Percentiles rank a stretch among this genome's conserved stretches.
These are phyloP conservation scores for Plasmodium adleri DNA, from an alignment of 169 alveolate genomes.

Conservation along the genomic window DNA sequence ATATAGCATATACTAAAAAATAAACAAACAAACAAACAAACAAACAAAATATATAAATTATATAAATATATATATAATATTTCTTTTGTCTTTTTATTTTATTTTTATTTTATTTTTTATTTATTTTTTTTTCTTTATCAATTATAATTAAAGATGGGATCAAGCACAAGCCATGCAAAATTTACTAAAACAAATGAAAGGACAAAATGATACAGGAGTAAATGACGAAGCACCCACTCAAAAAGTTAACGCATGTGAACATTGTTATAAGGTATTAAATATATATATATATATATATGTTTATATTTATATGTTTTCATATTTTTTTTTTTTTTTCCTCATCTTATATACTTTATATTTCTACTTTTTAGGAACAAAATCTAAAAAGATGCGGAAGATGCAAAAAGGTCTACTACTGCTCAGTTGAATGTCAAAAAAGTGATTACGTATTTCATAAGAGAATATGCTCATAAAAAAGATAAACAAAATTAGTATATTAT, in stretches of 20 bases:
- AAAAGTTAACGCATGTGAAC: conserved; percentile 45
- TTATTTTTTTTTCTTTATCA: neutral
- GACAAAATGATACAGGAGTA: conserved; percentile 43
- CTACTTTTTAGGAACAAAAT: conserved; percentile 36
- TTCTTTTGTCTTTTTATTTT: neutral
- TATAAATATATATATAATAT: neutral
- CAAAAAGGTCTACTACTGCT: conserved; percentile 90
- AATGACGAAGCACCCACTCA: conserved; percentile 6
- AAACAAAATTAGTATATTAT: too few species aligned
- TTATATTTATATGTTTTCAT: neutral
- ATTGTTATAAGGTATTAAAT: conserved; percentile 48
- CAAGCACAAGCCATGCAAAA: conserved; percentile 77
- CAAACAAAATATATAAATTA: neutral
- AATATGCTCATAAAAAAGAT: conserved; percentile 79
- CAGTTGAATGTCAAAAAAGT: conserved; percentile 88
- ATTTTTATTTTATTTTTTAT: conserved; percentile 3
- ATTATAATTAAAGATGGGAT: conserved; percentile 32
- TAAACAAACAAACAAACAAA: neutral
- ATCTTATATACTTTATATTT: conserved; percentile 3
- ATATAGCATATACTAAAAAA: conserved; percentile 20
- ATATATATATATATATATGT: neutral
- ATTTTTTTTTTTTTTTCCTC: neutral
- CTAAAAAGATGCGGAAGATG: conserved; percentile 88
- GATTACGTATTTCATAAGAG: conserved; percentile 91
- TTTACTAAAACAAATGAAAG: conserved; percentile 71